Evolutionary conservation across 371 early-diverging fungal genomes (phyloP).

Genomic region (Mucor lusitanicus): DNA sequence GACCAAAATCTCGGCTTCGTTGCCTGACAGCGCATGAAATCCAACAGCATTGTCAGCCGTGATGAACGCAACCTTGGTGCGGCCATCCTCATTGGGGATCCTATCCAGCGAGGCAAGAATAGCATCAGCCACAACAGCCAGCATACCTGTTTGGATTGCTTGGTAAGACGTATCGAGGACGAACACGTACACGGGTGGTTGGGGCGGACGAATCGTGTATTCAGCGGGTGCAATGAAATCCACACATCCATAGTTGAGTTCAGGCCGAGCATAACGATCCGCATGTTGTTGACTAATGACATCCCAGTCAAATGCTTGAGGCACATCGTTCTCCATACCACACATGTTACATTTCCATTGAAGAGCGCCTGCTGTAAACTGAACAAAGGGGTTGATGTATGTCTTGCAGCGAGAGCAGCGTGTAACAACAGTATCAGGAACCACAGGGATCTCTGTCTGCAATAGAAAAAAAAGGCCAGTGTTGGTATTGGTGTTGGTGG

Average conservation of each 20-base stretch:
- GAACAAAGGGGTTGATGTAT: constrained; percentile 95
- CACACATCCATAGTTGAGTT: constrained; percentile 86
- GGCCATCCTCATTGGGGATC: constrained; percentile 87
- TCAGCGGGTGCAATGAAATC: constrained; percentile 89
- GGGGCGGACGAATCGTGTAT: constrained; percentile 81
- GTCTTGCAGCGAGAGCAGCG: constrained; percentile 95
- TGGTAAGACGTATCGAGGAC: constrained; percentile 91
- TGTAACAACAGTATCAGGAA: constrained; percentile 83
- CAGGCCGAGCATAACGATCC: constrained; percentile 86
- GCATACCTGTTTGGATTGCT: constrained; percentile 78
- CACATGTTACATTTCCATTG: constrained; percentile 98
- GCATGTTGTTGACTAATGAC: constrained; percentile 74
- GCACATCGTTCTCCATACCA: constrained; percentile 87
- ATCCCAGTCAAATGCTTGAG: constrained; percentile 90
- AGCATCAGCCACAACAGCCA: constrained; percentile 76
- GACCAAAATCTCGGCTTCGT: constrained; percentile 92
- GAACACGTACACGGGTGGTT: constrained; percentile 91
- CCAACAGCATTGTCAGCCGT: constrained; percentile 90
- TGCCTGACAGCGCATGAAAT: constrained; percentile 80
- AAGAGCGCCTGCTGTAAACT: constrained; percentile 90
- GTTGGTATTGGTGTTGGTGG: too few relatives aligned
- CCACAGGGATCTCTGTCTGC: constrained; percentile 79
- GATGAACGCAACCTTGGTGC: constrained; percentile 88
- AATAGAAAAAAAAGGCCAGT: too few relatives aligned
- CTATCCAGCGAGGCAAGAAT: constrained; percentile 83